Base-by-base conservation (phyloP, 1,284 basidiomycete species). In the Phaffia rhodozyma region DNA sequence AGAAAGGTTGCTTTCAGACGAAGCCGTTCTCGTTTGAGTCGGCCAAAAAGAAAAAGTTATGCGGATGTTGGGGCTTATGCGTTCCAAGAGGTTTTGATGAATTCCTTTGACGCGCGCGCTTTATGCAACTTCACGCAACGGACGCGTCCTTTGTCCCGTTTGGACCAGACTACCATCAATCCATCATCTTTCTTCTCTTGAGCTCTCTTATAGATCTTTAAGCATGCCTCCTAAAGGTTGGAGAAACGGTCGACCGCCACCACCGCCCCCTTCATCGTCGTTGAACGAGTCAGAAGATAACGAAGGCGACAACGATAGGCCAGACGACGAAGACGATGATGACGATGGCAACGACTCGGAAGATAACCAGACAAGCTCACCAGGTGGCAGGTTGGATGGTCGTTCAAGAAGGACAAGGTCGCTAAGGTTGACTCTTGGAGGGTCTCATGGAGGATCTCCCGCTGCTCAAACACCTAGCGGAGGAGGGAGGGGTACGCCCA, bases 361-460 rank as follows among this genome's bases (percentile, higher is more conserved):
- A 3, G 59, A 52, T 9, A 43, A 52, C 20, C 29, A 29, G 38
- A 30, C 32, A 34, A 27, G n/a, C 18, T 21, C 48, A 20, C 27
- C n/a, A 30, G 27, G 23, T 32, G 25, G 47, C 52, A 55, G 57
- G 16, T 43, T 55, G 27, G 61, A 62, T 18, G 62, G 66, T 60
- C 64, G 60, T 60, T 57, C 59, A 67, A 55, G 20, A 38, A 62
- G 61, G 60, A 63, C 66, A 59, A 58, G 54, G 32, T 47, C 49
- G 63, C 58, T 48, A 66, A 65, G 60, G 65, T 66, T 48, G 75
- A 73, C 64, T 86, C 84, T 67, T 85, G 75, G 62, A 80, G 72
- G 69, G 86, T 82, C 27, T 83, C 81, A 69, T 75, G 38, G 38
- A 43, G 38, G 38, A 16, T 82, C 6, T 80, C 76, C 70, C 86